Conservation (phyloP, 2,329 filamentous ascomycete genomes). For the Periconia digitata region DNA sequence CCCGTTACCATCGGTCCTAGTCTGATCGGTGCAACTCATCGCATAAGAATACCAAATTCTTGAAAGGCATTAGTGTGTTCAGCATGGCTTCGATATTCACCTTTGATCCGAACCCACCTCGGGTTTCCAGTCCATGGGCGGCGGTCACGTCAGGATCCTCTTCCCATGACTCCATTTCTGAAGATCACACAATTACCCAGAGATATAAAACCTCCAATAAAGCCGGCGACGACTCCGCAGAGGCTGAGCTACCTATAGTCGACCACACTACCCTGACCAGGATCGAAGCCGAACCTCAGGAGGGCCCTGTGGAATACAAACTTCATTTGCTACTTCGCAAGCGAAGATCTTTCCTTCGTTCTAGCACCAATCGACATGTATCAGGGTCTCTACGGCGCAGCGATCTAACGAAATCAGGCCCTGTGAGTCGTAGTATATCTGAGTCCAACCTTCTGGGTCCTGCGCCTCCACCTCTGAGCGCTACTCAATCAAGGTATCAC, state of each 20-base stretch:
- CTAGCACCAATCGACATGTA: slow-evolving; percentile 64
- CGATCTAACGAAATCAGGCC: slow-evolving; percentile 30
- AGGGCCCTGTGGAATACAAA: slow-evolving; percentile 96
- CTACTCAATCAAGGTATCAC: slow-evolving; percentile 74
- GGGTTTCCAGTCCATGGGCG: slow-evolving; percentile 90
- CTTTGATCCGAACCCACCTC: slow-evolving; percentile 82
- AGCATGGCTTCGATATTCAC: slow-evolving; percentile 94
- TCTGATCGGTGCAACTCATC: neutral
- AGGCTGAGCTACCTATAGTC: slow-evolving; percentile 12
- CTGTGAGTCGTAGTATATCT: slow-evolving; percentile 31
- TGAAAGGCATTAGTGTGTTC: neutral
- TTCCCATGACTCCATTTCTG: slow-evolving; percentile 16
- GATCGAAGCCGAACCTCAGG: slow-evolving; percentile 86
- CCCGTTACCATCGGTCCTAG: neutral
- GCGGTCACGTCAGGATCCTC: slow-evolving; percentile 42
- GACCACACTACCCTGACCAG: slow-evolving; percentile 60
- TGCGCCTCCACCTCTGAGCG: slow-evolving; percentile 45
- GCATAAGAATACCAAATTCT: neutral
- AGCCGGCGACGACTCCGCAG: slow-evolving; percentile 5
- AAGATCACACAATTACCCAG: slow-evolving; percentile 18
- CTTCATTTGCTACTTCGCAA: slow-evolving; percentile 83
- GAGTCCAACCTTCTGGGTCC: slow-evolving; percentile 28
- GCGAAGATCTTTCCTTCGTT: slow-evolving; percentile 70
- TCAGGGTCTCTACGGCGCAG: slow-evolving; percentile 54
- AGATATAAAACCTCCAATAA: slow-evolving; percentile 11